Evolutionary conservation across 1,139 yeast genomes (phyloP), one percentile per base, ranked within the genome.

Genomic region (Blastobotrys illinoisensis): DNA sequence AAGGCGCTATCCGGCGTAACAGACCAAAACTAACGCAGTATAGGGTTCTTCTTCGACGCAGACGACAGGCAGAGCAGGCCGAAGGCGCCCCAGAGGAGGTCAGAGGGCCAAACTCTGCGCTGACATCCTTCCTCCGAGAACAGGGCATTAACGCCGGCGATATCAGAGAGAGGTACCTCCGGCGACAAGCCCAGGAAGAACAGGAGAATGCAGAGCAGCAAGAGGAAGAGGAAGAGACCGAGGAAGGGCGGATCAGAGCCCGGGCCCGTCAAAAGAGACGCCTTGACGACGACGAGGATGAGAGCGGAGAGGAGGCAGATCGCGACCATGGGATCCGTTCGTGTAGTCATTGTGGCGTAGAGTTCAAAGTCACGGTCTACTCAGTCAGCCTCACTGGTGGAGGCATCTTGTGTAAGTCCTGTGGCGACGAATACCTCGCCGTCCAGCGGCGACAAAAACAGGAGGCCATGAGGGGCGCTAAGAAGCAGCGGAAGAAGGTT

Each of bases 61-160:
- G 40, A 32, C 3, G 40, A 32, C 40, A 32, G 16, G 54, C 44
- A 13, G 43, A 48, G 13, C 28, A 48, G 14, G 43, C 47, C 20
- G 50, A 20, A 26, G 51, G 49, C 0, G 54, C 54, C 24, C 55
- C 50, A 1, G 50, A 52, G 11, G 52, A 51, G 26, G 69, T 68
- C 7, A 58, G 65, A 18, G 72, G 72, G 43, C 72, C 72, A 54
- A 74, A 73, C 62, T 73, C 77, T 14, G 77, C 77, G 1, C 62
- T 74, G 54, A 74, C 77, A 0, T 74, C 73, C 64, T 74, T 74
- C 53, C 61, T 74, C 56, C 62, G 75, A 44, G 73, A 86, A 55
- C 97, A 90, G 68, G 97, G 97, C 46, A 91, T 91, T 70, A 87
- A 75, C 65, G 88, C 97, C 0, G 89, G 82, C 58, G 84, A 83